phyloP scores from a whole-genome alignment of 768 basidiomycete genomes.

The Paxillus ammoniavirescens region DNA sequence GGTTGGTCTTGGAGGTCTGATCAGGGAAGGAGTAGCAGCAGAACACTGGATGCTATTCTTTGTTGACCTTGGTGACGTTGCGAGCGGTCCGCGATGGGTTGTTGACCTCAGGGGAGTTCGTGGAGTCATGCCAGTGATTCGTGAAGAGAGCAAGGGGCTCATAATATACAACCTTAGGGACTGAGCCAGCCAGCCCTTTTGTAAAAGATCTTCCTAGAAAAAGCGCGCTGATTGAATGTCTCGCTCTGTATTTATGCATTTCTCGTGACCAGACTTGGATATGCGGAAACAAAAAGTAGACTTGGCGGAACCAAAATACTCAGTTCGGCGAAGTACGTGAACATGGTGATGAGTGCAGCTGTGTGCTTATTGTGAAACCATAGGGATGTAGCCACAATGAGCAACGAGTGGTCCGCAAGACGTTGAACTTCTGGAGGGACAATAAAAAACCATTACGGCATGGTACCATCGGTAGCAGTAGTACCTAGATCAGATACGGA shows the following conservation, averaged over 20 bases:
- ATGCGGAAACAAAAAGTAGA: slow-evolving; percentile 21
- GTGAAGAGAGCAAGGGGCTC: slow-evolving; percentile 14
- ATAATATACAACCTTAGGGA: slow-evolving; percentile 19
- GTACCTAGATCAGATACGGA: not conserved
- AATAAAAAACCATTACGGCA: slow-evolving; percentile 18
- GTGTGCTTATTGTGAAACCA: slow-evolving; percentile 30
- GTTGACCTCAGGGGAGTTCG: slow-evolving; percentile 24
- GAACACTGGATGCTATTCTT: slow-evolving; percentile 19
- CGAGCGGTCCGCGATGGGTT: slow-evolving; percentile 27
- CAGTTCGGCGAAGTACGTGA: slow-evolving; percentile 14
- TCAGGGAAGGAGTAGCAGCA: slow-evolving; percentile 7
- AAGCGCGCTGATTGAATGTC: not conserved
- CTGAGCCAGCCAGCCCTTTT: slow-evolving; percentile 30
- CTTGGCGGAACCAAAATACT: slow-evolving; percentile 2
- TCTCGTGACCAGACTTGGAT: not conserved
- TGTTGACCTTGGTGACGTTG: slow-evolving; percentile 17
- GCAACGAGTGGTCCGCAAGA: slow-evolving; percentile 4
- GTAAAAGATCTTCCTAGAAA: slow-evolving; percentile 14
- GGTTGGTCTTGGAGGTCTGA: not conserved
- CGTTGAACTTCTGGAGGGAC: slow-evolving; percentile 16
- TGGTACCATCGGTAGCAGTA: not conserved
- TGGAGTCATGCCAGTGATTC: slow-evolving; percentile 22
- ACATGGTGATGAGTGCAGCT: slow-evolving; percentile 17
- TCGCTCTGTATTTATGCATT: slow-evolving; percentile 22
- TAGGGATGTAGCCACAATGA: slow-evolving; percentile 14